A percentile compares a stretch with the other conserved stretches of the same genome.
phyloP scores from a whole-genome alignment of 306 rosid genomes.

The Vigna trinervia region DNA sequence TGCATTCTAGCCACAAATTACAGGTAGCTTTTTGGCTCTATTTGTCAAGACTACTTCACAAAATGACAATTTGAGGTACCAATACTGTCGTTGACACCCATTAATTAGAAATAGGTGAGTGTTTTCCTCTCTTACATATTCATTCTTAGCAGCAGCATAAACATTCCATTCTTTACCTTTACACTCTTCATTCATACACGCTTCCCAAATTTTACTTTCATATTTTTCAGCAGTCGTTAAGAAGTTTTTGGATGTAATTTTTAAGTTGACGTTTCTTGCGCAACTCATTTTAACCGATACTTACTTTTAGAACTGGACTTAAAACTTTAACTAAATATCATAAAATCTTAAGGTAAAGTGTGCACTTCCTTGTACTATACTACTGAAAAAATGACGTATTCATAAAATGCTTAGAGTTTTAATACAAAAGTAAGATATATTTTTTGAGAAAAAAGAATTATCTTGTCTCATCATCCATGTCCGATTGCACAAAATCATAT shows the following conservation, averaged over 20 bases:
- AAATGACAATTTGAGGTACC: conserved; percentile 43
- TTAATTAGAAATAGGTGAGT: conserved; percentile 33
- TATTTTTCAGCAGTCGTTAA: neutral
- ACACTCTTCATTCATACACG: neutral
- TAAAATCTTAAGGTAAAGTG: too few species aligned
- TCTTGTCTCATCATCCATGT: too few species aligned
- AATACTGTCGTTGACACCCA: conserved; percentile 27
- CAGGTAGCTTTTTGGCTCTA: conserved; percentile 70
- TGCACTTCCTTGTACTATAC: too few species aligned
- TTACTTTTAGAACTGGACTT: too few species aligned
- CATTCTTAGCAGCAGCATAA: conserved; percentile 12
- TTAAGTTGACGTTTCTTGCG: neutral
- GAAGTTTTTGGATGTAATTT: conserved; percentile 3
- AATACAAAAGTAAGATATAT: neutral
- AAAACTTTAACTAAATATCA: too few species aligned
- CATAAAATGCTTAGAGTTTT: neutral
- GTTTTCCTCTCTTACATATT: conserved; percentile 15
- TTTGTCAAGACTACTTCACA: conserved; percentile 75
- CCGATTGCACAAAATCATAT: too few species aligned
- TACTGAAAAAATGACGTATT: neutral
- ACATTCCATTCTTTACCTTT: conserved; percentile 28
- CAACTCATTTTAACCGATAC: too few species aligned
- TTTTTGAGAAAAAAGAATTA: too few species aligned
- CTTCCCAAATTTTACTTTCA: conserved; percentile 2
- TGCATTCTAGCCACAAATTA: conserved; percentile 60